Evolutionary conservation across 768 basidiomycete species (phyloP).

Genomic region (Lentinula sp.): DNA sequence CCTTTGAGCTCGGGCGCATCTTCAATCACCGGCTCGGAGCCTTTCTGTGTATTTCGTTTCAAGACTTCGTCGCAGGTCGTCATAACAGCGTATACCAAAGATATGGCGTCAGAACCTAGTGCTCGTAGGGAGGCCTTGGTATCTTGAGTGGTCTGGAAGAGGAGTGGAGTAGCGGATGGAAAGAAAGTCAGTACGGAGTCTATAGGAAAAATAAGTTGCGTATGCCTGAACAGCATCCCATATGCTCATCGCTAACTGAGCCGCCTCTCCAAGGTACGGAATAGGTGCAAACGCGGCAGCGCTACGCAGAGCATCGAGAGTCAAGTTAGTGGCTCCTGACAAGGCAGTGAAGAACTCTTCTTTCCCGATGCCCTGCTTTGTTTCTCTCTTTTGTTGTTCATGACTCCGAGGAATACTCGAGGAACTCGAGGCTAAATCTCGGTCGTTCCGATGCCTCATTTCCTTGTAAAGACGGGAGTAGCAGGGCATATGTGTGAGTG

Average conservation of each 20-base stretch:
- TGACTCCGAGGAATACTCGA: background rate
- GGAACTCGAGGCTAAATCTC: background rate
- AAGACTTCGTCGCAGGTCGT: slow-evolving; percentile 1
- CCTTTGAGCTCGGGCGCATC: background rate
- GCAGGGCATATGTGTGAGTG: too few relatives aligned
- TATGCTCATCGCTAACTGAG: background rate
- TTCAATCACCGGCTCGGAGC: background rate
- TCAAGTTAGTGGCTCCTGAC: background rate
- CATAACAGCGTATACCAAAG: background rate
- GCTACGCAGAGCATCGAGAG: background rate
- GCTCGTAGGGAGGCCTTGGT: background rate
- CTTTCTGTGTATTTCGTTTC: background rate
- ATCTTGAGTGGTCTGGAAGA: background rate
- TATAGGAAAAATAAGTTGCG: background rate
- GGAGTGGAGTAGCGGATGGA: background rate
- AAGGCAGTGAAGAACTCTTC: background rate
- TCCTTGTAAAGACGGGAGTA: too few relatives aligned
- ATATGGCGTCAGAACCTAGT: background rate
- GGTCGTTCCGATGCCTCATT: too few relatives aligned
- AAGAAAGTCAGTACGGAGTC: background rate
- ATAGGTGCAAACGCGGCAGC: slow-evolving; percentile 1
- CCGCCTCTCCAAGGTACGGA: background rate
- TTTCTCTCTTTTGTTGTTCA: background rate
- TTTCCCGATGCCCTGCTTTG: background rate
- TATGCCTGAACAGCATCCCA: background rate